Base-by-base conservation (phyloP, 2,329 filamentous ascomycete species). In the Fusarium lateritium region DNA sequence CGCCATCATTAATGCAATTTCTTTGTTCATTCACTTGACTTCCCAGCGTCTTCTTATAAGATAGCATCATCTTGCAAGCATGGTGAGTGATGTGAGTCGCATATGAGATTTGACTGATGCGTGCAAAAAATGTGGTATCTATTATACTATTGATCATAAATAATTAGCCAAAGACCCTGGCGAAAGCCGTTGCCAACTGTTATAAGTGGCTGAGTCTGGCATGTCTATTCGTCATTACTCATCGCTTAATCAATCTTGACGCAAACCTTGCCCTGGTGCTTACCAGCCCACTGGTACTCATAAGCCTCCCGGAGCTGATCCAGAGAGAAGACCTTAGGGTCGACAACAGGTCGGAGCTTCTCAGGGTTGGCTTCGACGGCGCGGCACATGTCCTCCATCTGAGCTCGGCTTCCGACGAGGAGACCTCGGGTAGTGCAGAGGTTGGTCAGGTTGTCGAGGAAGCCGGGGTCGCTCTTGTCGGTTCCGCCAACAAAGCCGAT, bases 321-420 rank as follows among this genome's bases (percentile, higher is more conserved):
- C 34, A 87, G 70, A 13, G 65, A 75, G 61, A 87, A 87, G 24
- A 78, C 56, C 65, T 79, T 81, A 39, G 76, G 70, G 72, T 87
- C 84, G 33, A 88, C 73, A 3, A 86, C 79, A 4, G 85, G 84
- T n/a, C 73, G 72, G 45, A 80, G 74, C 31, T 81, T 82, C 24
- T 79, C 76, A 6, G 83, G 81, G 47, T 79, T 79, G 21, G 78
- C 82, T 67, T 86, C 84, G 56, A 87, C 80, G 17, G 83, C 83
- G 2, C 78, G 76, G 65, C 80, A 81, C 82, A 87, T 84, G 11
- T 86, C 84, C 75, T 86, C 83, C 76, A 87, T 82, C 77, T 84
- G 81, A 5, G 75, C 43, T 17, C 83, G 75, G 70, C 63, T 84
- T 6, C 85, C 85, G 8, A 83, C 82, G 42, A 84, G 75, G 5